Percentiles rank a stretch among this genome's conserved stretches.
phyloP scores from a whole-genome alignment of 768 basidiomycete species.

The Crepidotus variabilis region DNA sequence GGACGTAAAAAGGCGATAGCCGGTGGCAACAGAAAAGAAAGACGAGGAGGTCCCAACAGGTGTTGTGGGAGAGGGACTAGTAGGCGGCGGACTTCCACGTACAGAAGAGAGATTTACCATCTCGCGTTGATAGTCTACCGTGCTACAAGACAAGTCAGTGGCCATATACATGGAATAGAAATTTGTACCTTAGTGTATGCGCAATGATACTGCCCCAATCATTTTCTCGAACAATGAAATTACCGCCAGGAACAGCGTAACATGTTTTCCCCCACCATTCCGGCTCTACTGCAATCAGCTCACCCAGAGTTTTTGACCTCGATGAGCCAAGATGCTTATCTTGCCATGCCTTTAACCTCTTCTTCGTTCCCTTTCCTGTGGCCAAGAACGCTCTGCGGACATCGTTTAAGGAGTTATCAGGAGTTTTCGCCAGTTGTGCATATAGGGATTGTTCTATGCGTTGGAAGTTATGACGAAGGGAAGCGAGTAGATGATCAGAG shows the following conservation, averaged over 20 bases:
- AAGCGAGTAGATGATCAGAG: constrained; percentile 37
- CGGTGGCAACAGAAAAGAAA: constrained; percentile 43
- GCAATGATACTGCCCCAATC: constrained; percentile 81
- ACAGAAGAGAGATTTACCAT: constrained; percentile 34
- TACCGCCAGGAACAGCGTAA: constrained; percentile 65
- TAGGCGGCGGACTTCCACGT: constrained; percentile 20
- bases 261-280: constrained; percentile 62
- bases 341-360: constrained; percentile 59
- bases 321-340: constrained; percentile 47
- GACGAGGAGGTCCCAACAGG: constrained; percentile 35
- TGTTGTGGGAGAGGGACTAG: constrained; percentile 18
- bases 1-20: constrained; percentile 45
- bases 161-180: constrained; percentile 1
- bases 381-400: constrained; percentile 55
- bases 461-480: constrained; percentile 55
- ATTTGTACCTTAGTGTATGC: constrained; percentile 60
- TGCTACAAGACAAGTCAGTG: constrained; percentile 32
- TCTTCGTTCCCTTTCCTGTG: constrained; percentile 48
- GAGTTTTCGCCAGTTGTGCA: constrained; percentile 44
- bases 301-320: constrained; percentile 21
- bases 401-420: constrained; percentile 50
- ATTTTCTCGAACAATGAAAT: constrained; percentile 62
- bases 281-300: constrained; percentile 40
- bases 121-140: constrained; percentile 54
- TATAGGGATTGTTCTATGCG: constrained; percentile 58